Evolutionary conservation across 2,329 filamentous ascomycete genomes (phyloP), one percentile per base, ranked within the genome.

Genomic region (Byssochlamys sp.): DNA sequence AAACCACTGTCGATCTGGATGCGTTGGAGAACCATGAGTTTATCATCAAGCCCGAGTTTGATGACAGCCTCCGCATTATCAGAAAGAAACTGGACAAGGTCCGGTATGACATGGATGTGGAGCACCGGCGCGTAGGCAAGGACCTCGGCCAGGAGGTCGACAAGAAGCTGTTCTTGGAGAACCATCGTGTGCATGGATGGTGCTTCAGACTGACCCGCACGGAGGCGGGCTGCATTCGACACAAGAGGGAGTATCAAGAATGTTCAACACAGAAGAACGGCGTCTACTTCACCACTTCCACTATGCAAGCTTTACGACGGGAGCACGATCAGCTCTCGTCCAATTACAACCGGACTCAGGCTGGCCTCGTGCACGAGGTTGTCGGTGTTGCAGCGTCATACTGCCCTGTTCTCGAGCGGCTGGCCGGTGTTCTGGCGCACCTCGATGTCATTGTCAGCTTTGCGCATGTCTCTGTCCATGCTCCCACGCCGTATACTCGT

Each of bases 251-350:
- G 54, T 99, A 97, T 67, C 88, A 92, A 67, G 94, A 99, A 73
- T 95, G 91, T 71, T 95, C 91, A 0, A 99, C 95, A 0, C 94
- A 97, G 75, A 99, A 99, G 81, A 99, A 96, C 71, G 94, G 94
- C 50, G 94, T 97, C 57, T 99, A 94, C 77, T 99, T 99, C 73
- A 97, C 94, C 1, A 99, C 94, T 2, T 85, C 84, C 56, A 85
- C 82, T 31, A 80, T 99, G 65, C 87, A 91, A 68, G 81, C 85
- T 27, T 83, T 91, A 66, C 87, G 94, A 31, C 84, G 92, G 55
- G 92, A 99, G 67, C 91, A 95, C 64, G 92, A 99, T 68, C 91
- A 97, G 72, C 81, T 96, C 0, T 95, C 90, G 0, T 87, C 91
- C 60, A 96, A 90, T 69, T 99, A 99, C 78, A 95, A 95, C 74